Conservation (phyloP, 805 yeast species). For the Yueomyces sp. region DNA sequence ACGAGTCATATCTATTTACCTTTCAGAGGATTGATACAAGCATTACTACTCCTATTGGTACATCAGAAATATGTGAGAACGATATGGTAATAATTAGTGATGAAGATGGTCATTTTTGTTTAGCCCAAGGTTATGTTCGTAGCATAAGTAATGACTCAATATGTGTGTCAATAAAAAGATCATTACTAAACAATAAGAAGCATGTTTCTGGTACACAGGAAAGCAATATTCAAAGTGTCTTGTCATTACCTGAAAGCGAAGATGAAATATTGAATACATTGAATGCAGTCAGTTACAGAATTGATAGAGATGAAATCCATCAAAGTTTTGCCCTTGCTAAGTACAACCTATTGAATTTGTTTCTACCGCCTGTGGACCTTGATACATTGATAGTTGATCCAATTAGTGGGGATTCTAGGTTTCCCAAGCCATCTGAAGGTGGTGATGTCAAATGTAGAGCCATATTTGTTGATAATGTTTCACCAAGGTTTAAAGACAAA, state of each 20-base stretch:
- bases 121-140: slow-evolving; percentile 49
- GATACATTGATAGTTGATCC: slow-evolving; percentile 19
- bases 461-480: slow-evolving; percentile 22
- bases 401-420: slow-evolving; percentile 4
- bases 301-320: slow-evolving; percentile 71
- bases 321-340: slow-evolving; percentile 67
- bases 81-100: slow-evolving; percentile 71
- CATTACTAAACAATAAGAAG: slow-evolving; percentile 29
- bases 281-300: slow-evolving; percentile 33
- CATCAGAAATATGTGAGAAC: slow-evolving; percentile 37
- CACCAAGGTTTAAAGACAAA: slow-evolving; percentile 16
- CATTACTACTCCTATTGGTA: slow-evolving; percentile 10
- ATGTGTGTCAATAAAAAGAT: slow-evolving; percentile 38
- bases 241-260: slow-evolving; percentile 2
- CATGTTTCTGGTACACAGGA: slow-evolving; percentile 1
- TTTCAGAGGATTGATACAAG: slow-evolving; percentile 27
- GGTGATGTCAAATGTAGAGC: slow-evolving; percentile 25
- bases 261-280: slow-evolving; percentile 23
- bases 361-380: slow-evolving; percentile 28
- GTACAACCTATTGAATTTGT: slow-evolving; percentile 58
- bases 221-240: slow-evolving; percentile 7
- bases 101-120: slow-evolving; percentile 62
- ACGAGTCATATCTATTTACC: slow-evolving; percentile 30
- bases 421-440: slow-evolving; percentile 18
- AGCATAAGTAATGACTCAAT: slow-evolving; percentile 31